These are phyloP conservation scores for Penicillium fimorum DNA, from an alignment of 495 filamentous ascomycete species.

Conservation along the genomic window DNA sequence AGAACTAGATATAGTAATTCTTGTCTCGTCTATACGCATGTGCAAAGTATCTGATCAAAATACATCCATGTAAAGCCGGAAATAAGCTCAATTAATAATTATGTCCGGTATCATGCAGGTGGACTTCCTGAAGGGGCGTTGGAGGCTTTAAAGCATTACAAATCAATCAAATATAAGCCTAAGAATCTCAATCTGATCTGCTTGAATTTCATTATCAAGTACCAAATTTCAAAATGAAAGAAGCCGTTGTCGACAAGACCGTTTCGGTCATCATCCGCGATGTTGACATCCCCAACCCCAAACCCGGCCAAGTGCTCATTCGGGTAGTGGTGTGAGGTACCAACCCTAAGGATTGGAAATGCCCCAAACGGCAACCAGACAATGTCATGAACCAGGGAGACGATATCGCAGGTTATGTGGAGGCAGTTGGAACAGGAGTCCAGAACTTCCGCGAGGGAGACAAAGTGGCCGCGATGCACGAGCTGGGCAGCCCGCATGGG, in stretches of 20 bases:
- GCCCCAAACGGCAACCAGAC: slow-evolving; percentile 29
- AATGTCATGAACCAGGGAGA: slow-evolving; percentile 59
- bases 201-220: not conserved
- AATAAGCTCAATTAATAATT: too few species aligned
- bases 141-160: not conserved
- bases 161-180: not conserved
- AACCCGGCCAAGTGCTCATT: slow-evolving; percentile 64
- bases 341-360: slow-evolving; percentile 83
- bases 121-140: not conserved
- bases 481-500: slow-evolving; percentile 54
- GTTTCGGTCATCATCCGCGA: slow-evolving; percentile 61
- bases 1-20: not conserved
- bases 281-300: slow-evolving; percentile 59
- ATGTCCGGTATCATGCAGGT: not conserved
- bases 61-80: too few species aligned
- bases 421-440: slow-evolving; percentile 60
- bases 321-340: slow-evolving; percentile 65
- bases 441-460: slow-evolving; percentile 64
- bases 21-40: not conserved
- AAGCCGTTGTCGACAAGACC: slow-evolving; percentile 57
- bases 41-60: not conserved
- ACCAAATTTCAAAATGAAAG: slow-evolving; percentile 52
- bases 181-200: not conserved
- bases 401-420: slow-evolving; percentile 69
- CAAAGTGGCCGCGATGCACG: slow-evolving; percentile 68